phyloP scores from a whole-genome alignment of 768 basidiomycete species.

The Podaxis sp. region DNA sequence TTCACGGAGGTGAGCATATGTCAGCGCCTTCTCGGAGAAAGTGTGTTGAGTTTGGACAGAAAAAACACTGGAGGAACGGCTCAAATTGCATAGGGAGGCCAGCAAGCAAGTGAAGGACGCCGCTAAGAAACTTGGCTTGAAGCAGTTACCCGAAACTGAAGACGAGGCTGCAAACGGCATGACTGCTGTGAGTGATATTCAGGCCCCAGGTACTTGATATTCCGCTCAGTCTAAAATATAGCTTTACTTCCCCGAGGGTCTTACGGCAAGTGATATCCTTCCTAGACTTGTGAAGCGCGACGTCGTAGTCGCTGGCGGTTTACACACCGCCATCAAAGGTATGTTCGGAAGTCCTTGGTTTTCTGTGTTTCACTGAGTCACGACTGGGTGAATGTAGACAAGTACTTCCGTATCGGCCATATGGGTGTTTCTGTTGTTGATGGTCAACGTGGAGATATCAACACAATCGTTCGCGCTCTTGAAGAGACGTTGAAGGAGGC shows the following conservation, averaged over 20 bases:
- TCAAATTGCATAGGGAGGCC: conserved; percentile 70
- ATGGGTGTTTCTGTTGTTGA: conserved; percentile 90
- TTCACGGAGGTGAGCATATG: conserved; percentile 19
- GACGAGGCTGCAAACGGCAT: conserved; percentile 87
- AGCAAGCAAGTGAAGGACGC: conserved; percentile 69
- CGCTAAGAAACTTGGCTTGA: conserved; percentile 67
- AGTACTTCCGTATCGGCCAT: conserved; percentile 95
- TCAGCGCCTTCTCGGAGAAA: neutral
- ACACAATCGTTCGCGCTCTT: conserved; percentile 67
- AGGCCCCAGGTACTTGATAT: neutral
- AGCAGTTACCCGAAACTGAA: conserved; percentile 62
- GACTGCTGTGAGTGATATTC: conserved; percentile 64
- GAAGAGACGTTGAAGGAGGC: conserved; percentile 53
- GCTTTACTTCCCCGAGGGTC: conserved; percentile 82
- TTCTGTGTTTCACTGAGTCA: neutral
- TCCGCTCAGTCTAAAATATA: conserved; percentile 22
- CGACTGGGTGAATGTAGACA: conserved; percentile 42
- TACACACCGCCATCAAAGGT: conserved; percentile 85
- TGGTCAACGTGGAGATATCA: conserved; percentile 67
- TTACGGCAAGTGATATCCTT: conserved; percentile 74
- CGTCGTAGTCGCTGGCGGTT: conserved; percentile 84
- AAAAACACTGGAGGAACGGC: conserved; percentile 63
- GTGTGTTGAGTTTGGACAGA: neutral
- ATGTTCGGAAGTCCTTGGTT: neutral
- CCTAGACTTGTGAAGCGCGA: conserved; percentile 70